phyloP scores from a whole-genome alignment of 805 yeast species.

The Zygosaccharomyces rouxii region DNA sequence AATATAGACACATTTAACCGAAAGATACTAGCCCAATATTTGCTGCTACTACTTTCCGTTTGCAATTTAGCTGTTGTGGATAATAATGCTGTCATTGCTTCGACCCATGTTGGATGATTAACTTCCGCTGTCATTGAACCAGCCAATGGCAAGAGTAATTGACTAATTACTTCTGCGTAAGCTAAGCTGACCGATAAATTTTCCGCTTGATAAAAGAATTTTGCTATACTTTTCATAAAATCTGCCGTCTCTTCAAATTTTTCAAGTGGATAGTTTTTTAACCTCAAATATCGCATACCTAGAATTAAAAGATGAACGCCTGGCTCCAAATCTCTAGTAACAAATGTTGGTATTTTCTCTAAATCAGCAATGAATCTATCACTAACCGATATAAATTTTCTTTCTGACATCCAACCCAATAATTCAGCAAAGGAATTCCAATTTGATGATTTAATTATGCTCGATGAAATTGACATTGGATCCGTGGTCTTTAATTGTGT shows the following conservation, averaged over 20 bases:
- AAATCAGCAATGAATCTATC: constrained; percentile 91
- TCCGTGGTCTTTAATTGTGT: constrained; percentile 85
- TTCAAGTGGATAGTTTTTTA: constrained; percentile 83
- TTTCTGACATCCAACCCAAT: constrained; percentile 85
- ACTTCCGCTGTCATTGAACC: constrained; percentile 88
- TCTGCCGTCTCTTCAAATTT: constrained; percentile 91
- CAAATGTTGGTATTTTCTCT: constrained; percentile 66
- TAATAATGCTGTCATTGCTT: constrained; percentile 64
- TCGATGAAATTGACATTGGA: constrained; percentile 60
- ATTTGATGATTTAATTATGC: constrained; percentile 79
- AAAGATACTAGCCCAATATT: constrained; percentile 64
- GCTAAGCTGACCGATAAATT: constrained; percentile 66
- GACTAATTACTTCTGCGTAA: constrained; percentile 79
- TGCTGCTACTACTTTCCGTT: constrained; percentile 37
- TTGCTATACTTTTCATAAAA: constrained; percentile 77
- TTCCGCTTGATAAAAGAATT: constrained; percentile 66
- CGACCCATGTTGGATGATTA: constrained; percentile 93
- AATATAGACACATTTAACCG: constrained; percentile 67
- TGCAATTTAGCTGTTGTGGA: constrained; percentile 45
- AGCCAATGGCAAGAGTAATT: constrained; percentile 74
- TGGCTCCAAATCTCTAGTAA: constrained; percentile 51
- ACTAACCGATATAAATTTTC: constrained; percentile 79
- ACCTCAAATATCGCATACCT: constrained; percentile 83
- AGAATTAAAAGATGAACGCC: constrained; percentile 69
- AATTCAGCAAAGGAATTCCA: constrained; percentile 90